Evolutionary conservation across 2,329 filamentous ascomycete species (phyloP), one percentile per base, ranked within the genome.

Genomic region (Exophiala sp.): DNA sequence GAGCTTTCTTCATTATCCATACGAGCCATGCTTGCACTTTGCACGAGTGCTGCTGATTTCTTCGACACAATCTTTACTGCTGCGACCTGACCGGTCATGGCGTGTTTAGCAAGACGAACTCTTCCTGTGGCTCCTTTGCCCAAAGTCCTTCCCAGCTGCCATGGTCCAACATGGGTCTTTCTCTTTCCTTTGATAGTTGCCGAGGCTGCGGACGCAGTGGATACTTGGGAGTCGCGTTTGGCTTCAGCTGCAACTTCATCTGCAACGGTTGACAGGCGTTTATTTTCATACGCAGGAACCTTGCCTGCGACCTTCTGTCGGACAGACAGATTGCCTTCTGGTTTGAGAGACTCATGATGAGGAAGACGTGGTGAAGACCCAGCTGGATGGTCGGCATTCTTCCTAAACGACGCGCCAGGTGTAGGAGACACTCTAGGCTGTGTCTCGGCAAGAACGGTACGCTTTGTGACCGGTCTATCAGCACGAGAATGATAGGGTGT

Each of bases 11-110:
- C 85, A 60, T 83, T 79, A 63, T 91, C 88, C 56, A 96, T 79
- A 42, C 86, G 85, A 11, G 85, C 85, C 65, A 96, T 77, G 66
- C 90, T 96, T 58, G 88, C 83, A 44, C 89, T 88, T 57, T 93
- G 86, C 1, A 88, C 84, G 62, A 90, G 79, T 53, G 86, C 83
- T 10, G 86, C 88, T 45, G 81, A 85, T 50, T 79, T 80, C 67
- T 94, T 90, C 50, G 88, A 88, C 22, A 98, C 87, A 62, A 98
- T 97, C 73, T 98, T 98, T 64, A 96, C 86, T 1, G 93, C 93
- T 2, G 89, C 93, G 43, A 84, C 77, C 62, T 95, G 85, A 8
- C 86, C 81, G 2, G 88, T 93, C 18, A 81, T 70, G 19, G 76
- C 78, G 70, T 98, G 90, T 56, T 88, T 82, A 18, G 91, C 94